phyloP scores from a whole-genome alignment of 495 filamentous ascomycete genomes.

The Alectoria sarmentosa region DNA sequence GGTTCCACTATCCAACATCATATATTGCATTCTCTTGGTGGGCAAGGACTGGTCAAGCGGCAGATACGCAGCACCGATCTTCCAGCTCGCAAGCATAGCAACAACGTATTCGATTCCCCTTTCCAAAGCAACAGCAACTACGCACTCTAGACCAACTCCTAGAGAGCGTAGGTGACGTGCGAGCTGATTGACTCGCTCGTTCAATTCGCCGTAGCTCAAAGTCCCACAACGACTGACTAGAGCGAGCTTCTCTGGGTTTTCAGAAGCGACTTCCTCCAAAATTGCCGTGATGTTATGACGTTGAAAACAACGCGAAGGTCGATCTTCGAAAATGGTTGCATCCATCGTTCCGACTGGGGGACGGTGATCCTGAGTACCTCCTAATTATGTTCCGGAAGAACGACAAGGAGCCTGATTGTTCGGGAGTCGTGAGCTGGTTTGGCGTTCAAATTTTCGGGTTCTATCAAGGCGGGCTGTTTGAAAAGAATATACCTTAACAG shows the following conservation, averaged over 20 bases:
- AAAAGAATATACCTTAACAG: not conserved
- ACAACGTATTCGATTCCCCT: not conserved
- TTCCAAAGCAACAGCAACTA: constrained; percentile 2
- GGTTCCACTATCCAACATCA: constrained; percentile 7
- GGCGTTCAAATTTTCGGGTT: not conserved
- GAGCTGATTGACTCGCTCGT: not conserved
- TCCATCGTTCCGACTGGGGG: not conserved
- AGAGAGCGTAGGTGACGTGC: not conserved
- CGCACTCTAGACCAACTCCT: not conserved
- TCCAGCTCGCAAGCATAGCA: constrained; percentile 6
- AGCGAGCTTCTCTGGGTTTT: not conserved
- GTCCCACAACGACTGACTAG: not conserved
- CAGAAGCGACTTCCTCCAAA: not conserved
- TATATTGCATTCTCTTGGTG: constrained; percentile 1
- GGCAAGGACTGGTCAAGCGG: constrained; percentile 5
- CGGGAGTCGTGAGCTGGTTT: not conserved
- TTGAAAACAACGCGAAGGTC: not conserved
- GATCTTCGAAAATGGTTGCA: not conserved
- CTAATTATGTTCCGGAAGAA: not conserved
- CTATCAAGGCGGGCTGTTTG: not conserved
- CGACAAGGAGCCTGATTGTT: not conserved
- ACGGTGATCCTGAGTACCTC: not conserved
- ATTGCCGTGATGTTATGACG: not conserved
- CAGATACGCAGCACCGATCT: not conserved
- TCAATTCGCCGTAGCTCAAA: not conserved